Percentiles rank a stretch among this genome's conserved stretches.
Conservation (phyloP, 2,329 filamentous ascomycete species). For the Clonostachys chloroleuca region DNA sequence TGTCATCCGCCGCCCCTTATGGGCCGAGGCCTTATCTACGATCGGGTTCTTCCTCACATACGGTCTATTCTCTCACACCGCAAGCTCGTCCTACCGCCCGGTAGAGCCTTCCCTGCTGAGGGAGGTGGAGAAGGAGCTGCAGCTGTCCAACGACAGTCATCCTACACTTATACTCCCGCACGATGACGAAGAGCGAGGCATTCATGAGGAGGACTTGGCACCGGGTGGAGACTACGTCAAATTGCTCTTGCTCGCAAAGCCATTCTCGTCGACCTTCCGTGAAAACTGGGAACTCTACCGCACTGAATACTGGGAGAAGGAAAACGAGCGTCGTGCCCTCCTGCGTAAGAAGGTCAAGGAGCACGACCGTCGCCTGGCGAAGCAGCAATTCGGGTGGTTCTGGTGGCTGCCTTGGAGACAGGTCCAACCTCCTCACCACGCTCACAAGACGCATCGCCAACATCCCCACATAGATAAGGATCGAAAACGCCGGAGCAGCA, state of each 20-base stretch:
- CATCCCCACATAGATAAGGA: slow-evolving; percentile 33
- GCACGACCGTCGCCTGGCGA: slow-evolving; percentile 63
- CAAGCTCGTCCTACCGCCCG: slow-evolving; percentile 68
- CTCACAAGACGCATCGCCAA: slow-evolving; percentile 25
- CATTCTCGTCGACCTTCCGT: slow-evolving; percentile 89
- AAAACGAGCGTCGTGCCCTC: slow-evolving; percentile 81
- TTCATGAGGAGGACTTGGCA: slow-evolving; percentile 85
- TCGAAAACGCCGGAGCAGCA: slow-evolving; percentile 45
- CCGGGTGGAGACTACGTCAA: slow-evolving; percentile 90
- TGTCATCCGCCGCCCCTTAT: slow-evolving; percentile 77
- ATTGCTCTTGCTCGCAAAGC: slow-evolving; percentile 84
- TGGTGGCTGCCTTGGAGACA: slow-evolving; percentile 78
- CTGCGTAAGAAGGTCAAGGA: slow-evolving; percentile 67
- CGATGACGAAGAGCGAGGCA: slow-evolving; percentile 58
- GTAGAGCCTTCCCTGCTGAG: slow-evolving; percentile 62
- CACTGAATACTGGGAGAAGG: slow-evolving; percentile 92
- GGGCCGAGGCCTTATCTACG: slow-evolving; percentile 70
- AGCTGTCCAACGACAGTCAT: slow-evolving; percentile 34
- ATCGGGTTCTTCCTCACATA: slow-evolving; percentile 76
- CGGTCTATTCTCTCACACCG: slow-evolving; percentile 63
- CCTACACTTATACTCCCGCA: slow-evolving; percentile 34
- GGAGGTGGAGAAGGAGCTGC: slow-evolving; percentile 56
- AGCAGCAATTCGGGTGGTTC: slow-evolving; percentile 66
- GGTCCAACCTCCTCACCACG: slow-evolving; percentile 23
- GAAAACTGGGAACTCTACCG: slow-evolving; percentile 97